phyloP scores from a whole-genome alignment of 2,329 filamentous ascomycete species.

The Penicillium freii region DNA sequence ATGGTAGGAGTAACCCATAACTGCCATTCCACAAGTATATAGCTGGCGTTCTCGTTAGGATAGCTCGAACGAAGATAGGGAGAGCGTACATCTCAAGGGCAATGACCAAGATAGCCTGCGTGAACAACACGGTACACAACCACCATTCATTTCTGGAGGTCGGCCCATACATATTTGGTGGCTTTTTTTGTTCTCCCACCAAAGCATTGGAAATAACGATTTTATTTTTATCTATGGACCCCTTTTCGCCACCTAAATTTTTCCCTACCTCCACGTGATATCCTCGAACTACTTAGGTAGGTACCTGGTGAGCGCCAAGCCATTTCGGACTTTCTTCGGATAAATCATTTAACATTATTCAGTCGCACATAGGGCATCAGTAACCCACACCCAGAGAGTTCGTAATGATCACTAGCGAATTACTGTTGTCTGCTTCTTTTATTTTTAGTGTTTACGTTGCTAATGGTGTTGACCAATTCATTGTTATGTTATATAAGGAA shows the following conservation, averaged over 20 bases:
- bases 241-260: not conserved
- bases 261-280: not conserved
- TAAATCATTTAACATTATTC: too few species aligned
- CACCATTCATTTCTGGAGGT: not conserved
- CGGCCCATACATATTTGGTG: not conserved
- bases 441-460: too few species aligned
- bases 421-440: too few species aligned
- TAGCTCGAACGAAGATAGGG: not conserved
- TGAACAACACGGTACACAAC: not conserved
- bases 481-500: too few species aligned
- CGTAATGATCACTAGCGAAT: too few species aligned
- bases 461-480: too few species aligned
- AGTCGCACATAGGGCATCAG: too few species aligned
- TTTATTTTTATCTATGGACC: not conserved
- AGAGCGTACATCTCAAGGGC: not conserved
- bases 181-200: not conserved
- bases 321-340: not conserved
- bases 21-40: not conserved
- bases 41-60: not conserved
- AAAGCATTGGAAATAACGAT: not conserved
- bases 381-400: too few species aligned
- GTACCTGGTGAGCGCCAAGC: not conserved
- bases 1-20: not conserved
- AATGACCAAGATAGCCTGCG: not conserved
- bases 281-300: not conserved